Evolutionary conservation across 148 eudicot species (phyloP), one percentile per base, ranked within the genome.

Genomic region (Vaccinium myrtillus): DNA sequence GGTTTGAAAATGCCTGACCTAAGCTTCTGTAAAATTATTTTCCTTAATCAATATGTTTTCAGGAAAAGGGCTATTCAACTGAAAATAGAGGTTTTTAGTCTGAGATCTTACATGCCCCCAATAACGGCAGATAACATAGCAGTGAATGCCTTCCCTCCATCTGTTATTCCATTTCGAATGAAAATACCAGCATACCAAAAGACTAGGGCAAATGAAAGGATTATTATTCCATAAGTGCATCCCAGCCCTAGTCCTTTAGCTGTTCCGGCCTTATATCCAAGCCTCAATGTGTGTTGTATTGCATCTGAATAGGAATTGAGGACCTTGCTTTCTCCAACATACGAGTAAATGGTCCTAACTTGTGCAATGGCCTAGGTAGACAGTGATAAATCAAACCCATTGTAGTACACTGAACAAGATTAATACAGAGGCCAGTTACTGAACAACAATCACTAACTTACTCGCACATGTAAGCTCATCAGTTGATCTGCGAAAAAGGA

Each of bases 101-200:
- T 10, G 63, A 81, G 71, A 89, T 85, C 95, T 94, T 94, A 97
- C 99, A 97, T 93, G 94, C 99, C 99, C 84, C 99, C 99, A 75
- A 97, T 94, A 83, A 97, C 94, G 79, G 99, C 98, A 12, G 99
- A 95, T 89, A 97, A 93, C 84, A 97, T 95, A 74, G 99, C 98
- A 0, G 99, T 94, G 90, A 97, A 97, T 9, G 99, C 99, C 89
- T 97, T 97, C 81, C 99, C 99, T 3, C 99, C 98, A 89, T 97
- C 99, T n/a, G 95, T 95, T 89, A 95, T 98, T 56, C 99, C 98
- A 61, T 92, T 93, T 84, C 99, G 87, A 83, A 97, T 94, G 88
- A 97, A 97, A 85, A 97, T 96, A 56, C 99, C 98, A 43, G 99
- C 99, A 82, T 95, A 97, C 99, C 99, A 97, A 87, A 97, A 97